These are phyloP conservation scores for Diospyros lotus DNA, from an alignment of 148 eudicot species.

Conservation along the genomic window DNA sequence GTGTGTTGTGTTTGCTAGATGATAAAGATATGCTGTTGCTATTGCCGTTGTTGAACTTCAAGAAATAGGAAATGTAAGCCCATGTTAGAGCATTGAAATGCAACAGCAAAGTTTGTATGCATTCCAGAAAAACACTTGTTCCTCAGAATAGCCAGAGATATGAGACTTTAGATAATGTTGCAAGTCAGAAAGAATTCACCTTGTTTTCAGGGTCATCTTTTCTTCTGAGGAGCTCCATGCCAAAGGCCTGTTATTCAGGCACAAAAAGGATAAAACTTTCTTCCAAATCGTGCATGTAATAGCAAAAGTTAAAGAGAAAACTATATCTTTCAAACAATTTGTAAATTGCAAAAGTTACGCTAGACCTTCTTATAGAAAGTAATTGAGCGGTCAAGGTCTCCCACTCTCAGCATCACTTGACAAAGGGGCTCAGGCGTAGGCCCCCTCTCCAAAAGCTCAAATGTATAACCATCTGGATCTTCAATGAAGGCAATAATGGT, in stretches of 20 bases:
- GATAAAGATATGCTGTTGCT: not conserved
- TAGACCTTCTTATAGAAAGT: conserved; percentile 58
- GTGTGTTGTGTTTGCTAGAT: not conserved
- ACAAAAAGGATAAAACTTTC: conserved; percentile 15
- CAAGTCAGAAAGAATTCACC: conserved; percentile 26
- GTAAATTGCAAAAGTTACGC: not conserved
- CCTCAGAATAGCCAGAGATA: not conserved
- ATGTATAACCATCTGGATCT: conserved; percentile 82
- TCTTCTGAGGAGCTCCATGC: conserved; percentile 72
- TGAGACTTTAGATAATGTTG: not conserved
- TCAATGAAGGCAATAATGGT: conserved; percentile 52
- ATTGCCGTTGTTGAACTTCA: not conserved
- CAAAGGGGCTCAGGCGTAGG: conserved; percentile 57
- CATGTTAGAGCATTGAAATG: not conserved
- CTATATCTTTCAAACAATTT: not conserved
- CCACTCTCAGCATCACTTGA: conserved; percentile 77
- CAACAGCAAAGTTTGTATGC: not conserved
- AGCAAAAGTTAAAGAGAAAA: not conserved
- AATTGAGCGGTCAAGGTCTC: conserved; percentile 73
- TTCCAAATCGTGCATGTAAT: not conserved
- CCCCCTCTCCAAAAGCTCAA: conserved; percentile 66
- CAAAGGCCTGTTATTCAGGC: conserved; percentile 54
- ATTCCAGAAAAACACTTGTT: not conserved
- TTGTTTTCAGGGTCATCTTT: conserved; percentile 67
- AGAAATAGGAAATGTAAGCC: no score